These are phyloP conservation scores for Geranium incanum DNA, from an alignment of 441 rosid species.

Conservation along the genomic window DNA sequence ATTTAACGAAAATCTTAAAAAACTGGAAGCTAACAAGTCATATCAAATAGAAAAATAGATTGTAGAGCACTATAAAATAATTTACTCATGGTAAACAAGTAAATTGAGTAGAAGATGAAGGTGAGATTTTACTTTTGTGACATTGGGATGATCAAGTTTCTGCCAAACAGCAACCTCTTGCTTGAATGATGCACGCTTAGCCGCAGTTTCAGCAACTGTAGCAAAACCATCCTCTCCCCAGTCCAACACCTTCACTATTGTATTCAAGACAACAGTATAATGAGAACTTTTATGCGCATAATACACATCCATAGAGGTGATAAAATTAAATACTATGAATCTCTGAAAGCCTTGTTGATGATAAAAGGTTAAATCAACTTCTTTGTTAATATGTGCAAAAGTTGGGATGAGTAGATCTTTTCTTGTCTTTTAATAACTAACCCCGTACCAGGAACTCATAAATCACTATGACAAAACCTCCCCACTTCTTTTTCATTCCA, in stretches of 20 bases:
- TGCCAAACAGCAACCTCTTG: conserved; percentile 96
- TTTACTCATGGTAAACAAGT: neutral
- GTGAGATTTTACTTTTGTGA: neutral
- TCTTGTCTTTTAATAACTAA: too few relatives aligned
- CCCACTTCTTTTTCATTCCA: too few relatives aligned
- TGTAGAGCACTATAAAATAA: neutral
- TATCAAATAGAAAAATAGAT: neutral
- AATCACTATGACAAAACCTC: too few relatives aligned
- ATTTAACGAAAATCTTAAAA: neutral
- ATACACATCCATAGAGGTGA: too few relatives aligned
- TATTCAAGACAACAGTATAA: conserved; percentile 13
- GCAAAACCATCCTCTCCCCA: conserved; percentile 91
- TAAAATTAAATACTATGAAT: neutral
- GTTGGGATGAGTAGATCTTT: too few relatives aligned
- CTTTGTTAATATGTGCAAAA: too few relatives aligned
- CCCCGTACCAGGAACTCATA: too few relatives aligned
- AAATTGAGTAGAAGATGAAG: conserved; percentile 1
- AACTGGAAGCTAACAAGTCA: neutral
- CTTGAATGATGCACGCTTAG: conserved; percentile 57
- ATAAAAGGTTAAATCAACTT: neutral
- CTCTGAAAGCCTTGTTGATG: neutral
- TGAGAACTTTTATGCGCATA: neutral
- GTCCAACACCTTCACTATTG: conserved; percentile 56
- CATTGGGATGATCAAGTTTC: too few relatives aligned
- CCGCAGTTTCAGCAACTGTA: conserved; percentile 63